Conservation (phyloP, 2,329 filamentous ascomycete genomes). For the Talaromyces albobiverticillius region DNA sequence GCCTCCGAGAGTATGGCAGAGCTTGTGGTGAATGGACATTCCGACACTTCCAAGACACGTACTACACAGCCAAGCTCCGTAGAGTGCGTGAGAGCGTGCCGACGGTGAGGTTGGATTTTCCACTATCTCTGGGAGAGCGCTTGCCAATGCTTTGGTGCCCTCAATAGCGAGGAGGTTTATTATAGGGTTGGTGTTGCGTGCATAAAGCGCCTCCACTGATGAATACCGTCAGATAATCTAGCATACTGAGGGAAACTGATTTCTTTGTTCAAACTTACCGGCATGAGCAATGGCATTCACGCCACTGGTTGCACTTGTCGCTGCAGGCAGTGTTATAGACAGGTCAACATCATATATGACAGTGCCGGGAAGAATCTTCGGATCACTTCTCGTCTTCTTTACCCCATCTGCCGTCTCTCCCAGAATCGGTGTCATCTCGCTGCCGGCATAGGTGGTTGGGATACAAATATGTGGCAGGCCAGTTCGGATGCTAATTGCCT, state of each 20-base stretch:
- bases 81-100: conserved; percentile 55
- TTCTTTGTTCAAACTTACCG: conserved; percentile 31
- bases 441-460: conserved; percentile 61
- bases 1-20: conserved; percentile 64
- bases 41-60: conserved; percentile 58
- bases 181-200: conserved; percentile 60
- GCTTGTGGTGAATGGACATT: conserved; percentile 66
- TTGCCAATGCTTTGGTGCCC: conserved; percentile 54
- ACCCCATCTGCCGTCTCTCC: conserved; percentile 59
- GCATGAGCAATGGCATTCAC: conserved; percentile 66
- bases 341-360: conserved; percentile 66
- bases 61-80: conserved; percentile 65
- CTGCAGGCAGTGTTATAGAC: conserved; percentile 56
- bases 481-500: conserved; percentile 54
- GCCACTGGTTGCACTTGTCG: conserved; percentile 57
- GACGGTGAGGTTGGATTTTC: conserved; percentile 42
- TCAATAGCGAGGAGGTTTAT: conserved; percentile 58
- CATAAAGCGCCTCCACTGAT: conserved; percentile 61
- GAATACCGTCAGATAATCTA: not conserved
- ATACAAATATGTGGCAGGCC: conserved; percentile 58
- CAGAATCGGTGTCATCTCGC: conserved; percentile 64
- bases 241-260: not conserved
- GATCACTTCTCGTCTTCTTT: conserved; percentile 58
- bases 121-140: conserved; percentile 53
- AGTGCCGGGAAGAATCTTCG: conserved; percentile 57